Percentiles rank a stretch among this genome's conserved stretches.
Evolutionary conservation across 2,329 filamentous ascomycete species (phyloP).

Genomic region (Fusarium palustre): DNA sequence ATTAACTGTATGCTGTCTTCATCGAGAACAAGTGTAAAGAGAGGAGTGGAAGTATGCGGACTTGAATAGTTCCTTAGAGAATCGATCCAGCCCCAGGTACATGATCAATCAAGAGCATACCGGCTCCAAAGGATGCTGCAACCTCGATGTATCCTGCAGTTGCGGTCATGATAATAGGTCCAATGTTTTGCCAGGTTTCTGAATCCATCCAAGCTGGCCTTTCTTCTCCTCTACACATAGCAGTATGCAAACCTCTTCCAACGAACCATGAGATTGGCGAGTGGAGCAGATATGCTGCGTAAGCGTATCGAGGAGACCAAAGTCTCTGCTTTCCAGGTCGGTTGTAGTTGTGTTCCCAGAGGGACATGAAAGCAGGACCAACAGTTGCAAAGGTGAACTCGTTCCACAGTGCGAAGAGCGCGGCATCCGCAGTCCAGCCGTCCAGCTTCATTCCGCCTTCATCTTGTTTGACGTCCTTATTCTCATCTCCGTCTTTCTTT

Average conservation of each 20-base stretch:
- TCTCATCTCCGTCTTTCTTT: not conserved
- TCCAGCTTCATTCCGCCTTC: not conserved
- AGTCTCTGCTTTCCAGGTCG: not conserved
- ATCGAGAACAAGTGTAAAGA: too few species aligned
- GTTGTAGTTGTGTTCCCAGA: conserved; percentile 8
- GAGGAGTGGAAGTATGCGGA: too few species aligned
- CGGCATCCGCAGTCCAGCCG: conserved; percentile 6
- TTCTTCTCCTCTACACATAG: not conserved
- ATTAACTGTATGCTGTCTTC: too few species aligned
- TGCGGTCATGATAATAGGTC: conserved; percentile 4
- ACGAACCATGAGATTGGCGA: conserved; percentile 10
- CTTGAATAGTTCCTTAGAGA: not conserved
- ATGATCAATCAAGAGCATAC: conserved; percentile 2
- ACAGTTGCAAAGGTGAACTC: conserved; percentile 8
- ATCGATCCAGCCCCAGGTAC: not conserved
- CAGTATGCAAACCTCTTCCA: not conserved
- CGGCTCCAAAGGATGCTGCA: not conserved
- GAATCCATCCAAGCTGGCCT: conserved; percentile 13
- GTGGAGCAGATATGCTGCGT: conserved; percentile 3
- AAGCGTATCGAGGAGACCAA: conserved; percentile 9
- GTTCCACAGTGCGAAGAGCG: conserved; percentile 5
- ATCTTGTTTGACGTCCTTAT: not conserved
- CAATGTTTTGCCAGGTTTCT: conserved; percentile 5
- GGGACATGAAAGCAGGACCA: conserved; percentile 7
- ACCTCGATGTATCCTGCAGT: conserved; percentile 5